Evolutionary conservation across 495 filamentous ascomycete species (phyloP).

Genomic region (Aspergillus mulundensis): DNA sequence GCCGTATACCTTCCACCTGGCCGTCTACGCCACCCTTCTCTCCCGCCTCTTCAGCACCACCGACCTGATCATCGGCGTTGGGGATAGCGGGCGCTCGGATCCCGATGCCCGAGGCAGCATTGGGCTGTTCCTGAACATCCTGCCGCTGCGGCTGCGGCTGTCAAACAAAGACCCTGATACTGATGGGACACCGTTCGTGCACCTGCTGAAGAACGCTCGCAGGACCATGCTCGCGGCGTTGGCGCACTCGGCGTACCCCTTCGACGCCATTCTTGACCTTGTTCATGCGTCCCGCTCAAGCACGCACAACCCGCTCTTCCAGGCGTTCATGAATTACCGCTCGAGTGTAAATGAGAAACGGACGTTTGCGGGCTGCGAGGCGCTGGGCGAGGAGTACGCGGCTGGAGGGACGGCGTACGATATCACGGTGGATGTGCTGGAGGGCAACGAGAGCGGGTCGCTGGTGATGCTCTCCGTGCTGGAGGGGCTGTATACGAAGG

Average conservation of each 20-base stretch:
- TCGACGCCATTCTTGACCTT: conserved; percentile 24
- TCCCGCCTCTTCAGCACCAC: not conserved
- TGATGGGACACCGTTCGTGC: not conserved
- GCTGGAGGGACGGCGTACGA: too few relatives aligned
- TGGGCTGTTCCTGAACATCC: conserved; percentile 42
- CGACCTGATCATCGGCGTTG: conserved; percentile 18
- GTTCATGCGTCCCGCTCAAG: conserved; percentile 15
- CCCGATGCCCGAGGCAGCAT: conserved; percentile 23
- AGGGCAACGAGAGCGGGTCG: too few relatives aligned
- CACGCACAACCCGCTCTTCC: conserved; percentile 23
- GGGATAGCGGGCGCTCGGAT: conserved; percentile 37
- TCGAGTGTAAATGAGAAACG: conserved; percentile 11
- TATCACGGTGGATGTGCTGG: too few relatives aligned
- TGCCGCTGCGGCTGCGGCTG: conserved; percentile 32
- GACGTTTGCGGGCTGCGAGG: too few relatives aligned
- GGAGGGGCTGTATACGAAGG: conserved; percentile 1
- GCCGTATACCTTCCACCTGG: conserved; percentile 9
- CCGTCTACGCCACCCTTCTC: not conserved
- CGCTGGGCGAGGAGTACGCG: too few relatives aligned
- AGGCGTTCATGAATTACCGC: conserved; percentile 30
- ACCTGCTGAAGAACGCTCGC: conserved; percentile 28
- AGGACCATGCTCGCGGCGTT: not conserved
- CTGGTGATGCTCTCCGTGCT: conserved; percentile 5
- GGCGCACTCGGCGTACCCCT: conserved; percentile 22
- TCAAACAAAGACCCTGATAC: not conserved